Percentiles rank a stretch among this genome's conserved stretches.
phyloP scores from a whole-genome alignment of 768 basidiomycete species.

The Aureoboletus auriporus region DNA sequence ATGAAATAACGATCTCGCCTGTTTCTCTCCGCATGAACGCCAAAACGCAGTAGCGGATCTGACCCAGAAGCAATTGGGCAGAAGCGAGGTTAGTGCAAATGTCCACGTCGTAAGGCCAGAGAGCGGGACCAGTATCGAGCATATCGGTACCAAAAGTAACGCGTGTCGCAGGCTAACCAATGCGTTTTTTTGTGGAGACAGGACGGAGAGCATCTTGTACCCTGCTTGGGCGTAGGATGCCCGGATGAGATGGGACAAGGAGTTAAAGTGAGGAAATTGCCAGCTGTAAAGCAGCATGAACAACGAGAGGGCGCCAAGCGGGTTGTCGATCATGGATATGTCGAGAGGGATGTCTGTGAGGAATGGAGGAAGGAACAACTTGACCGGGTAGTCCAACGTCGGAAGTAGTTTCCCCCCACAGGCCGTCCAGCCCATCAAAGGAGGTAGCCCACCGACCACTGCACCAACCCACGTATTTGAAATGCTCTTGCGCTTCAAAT shows the following conservation, averaged over 20 bases:
- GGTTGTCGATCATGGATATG: slow-evolving; percentile 63
- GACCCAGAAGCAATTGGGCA: slow-evolving; percentile 71
- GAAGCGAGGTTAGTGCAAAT: slow-evolving; percentile 73
- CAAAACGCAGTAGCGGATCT: slow-evolving; percentile 74
- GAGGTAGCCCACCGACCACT: slow-evolving; percentile 88
- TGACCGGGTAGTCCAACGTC: slow-evolving; percentile 51
- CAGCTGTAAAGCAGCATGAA: slow-evolving; percentile 89
- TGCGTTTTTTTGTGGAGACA: slow-evolving; percentile 74
- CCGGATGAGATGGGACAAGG: slow-evolving; percentile 84
- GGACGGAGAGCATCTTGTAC: slow-evolving; percentile 87
- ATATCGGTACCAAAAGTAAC: slow-evolving; percentile 69
- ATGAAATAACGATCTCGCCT: slow-evolving; percentile 75
- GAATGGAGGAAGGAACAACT: slow-evolving; percentile 60
- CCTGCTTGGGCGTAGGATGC: slow-evolving; percentile 90
- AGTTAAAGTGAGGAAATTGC: slow-evolving; percentile 99
- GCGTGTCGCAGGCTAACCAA: slow-evolving; percentile 84
- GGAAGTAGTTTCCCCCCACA: slow-evolving; percentile 79
- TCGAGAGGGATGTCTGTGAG: slow-evolving; percentile 41
- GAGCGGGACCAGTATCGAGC: slow-evolving; percentile 76
- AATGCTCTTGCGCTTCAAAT: slow-evolving; percentile 78
- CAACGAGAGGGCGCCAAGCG: slow-evolving; percentile 75
- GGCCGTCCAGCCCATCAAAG: slow-evolving; percentile 98
- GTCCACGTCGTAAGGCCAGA: slow-evolving; percentile 91
- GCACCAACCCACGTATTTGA: slow-evolving; percentile 94
- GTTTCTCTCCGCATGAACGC: slow-evolving; percentile 64